Base-by-base conservation (phyloP, 2,329 filamentous ascomycete species). In the Phaeosphaeria sp. region DNA sequence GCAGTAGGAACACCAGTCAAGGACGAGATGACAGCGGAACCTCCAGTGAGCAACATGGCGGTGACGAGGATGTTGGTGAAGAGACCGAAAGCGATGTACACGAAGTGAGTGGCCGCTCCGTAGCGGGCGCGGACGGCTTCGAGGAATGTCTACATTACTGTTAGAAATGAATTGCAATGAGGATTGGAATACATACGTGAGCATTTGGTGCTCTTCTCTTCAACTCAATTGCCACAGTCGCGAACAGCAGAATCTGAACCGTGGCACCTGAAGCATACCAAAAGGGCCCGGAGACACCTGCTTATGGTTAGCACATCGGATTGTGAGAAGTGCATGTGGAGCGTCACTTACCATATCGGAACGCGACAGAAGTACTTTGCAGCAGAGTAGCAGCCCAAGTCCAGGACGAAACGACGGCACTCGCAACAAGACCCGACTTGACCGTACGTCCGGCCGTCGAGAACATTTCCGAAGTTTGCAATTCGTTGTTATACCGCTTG, bases 41-140 rank as follows among this genome's bases (percentile, higher is more conserved):
- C 93, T 55, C 93, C 93, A 22, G 92, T 92, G 58, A 97, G 85
- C 43, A 97, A 80, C 92, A 96, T 96, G 48, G 92, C 87, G 1
- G 92, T 94, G n/a, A 97, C 93, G 2, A 96, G 83, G 43, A 95
- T 91, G 71, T 95, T 79, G 33, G 92, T 96, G 77, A 91, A 89
- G 6, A 95, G 80, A 21, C 90, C 92, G 61, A 96, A 96, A 1
- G 89, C 82, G 59, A 93, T 90, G 74, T 92, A 97, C 1, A 93
- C 90, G 2, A 88, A 79, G 70, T 97, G 93, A 0, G 91, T 88
- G 13, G 79, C 69, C 2, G 83, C 81, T 48, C 93, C 92, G 75
- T 96, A 96, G 59, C 92, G 86, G n/a, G 92, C 92, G 55, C 86
- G 87, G 66, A 96, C 91, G 45, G 91, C 90, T 80, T 96, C 92